Percentiles rank a stretch among this genome's conserved stretches.
phyloP scores from a whole-genome alignment of 495 filamentous ascomycete species.

The Immersiella caudata region DNA sequence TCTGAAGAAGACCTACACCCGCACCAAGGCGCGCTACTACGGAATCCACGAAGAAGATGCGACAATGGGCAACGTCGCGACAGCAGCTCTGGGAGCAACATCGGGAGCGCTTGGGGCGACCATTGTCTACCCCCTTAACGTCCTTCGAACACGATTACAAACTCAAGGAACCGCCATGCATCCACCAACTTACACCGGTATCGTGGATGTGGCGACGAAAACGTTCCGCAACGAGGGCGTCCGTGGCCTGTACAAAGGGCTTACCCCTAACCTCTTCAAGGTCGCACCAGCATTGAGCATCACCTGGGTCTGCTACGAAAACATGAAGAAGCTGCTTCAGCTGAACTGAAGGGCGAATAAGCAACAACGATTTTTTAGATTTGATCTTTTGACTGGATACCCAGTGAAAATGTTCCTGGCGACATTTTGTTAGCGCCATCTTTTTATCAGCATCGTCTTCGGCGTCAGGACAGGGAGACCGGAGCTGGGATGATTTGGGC shows the following conservation, averaged over 20 bases:
- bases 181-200: constrained; percentile 85
- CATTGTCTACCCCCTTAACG: constrained; percentile 91
- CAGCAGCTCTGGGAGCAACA: constrained; percentile 81
- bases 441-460: constrained; percentile 25
- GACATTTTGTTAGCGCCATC: constrained; percentile 5
- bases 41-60: constrained; percentile 83
- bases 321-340: constrained; percentile 77
- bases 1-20: constrained; percentile 72
- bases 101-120: constrained; percentile 94
- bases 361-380: constrained; percentile 8
- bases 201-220: constrained; percentile 80
- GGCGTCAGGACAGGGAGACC: constrained; percentile 27
- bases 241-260: constrained; percentile 87
- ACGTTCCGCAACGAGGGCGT: constrained; percentile 83
- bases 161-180: constrained; percentile 92
- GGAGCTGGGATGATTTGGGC: constrained; percentile 14
- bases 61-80: constrained; percentile 71
- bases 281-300: constrained; percentile 96
- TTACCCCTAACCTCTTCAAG: constrained; percentile 95
- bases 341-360: constrained; percentile 46
- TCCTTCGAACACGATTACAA: constrained; percentile 90
- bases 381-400: constrained; percentile 15
- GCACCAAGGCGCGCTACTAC: constrained; percentile 67
- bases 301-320: constrained; percentile 97
- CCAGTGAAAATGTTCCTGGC: background rate